Percentiles rank a stretch among this genome's conserved stretches.
Evolutionary conservation across 768 basidiomycete genomes (phyloP).

Genomic region (Sistotremastrum suecicum): DNA sequence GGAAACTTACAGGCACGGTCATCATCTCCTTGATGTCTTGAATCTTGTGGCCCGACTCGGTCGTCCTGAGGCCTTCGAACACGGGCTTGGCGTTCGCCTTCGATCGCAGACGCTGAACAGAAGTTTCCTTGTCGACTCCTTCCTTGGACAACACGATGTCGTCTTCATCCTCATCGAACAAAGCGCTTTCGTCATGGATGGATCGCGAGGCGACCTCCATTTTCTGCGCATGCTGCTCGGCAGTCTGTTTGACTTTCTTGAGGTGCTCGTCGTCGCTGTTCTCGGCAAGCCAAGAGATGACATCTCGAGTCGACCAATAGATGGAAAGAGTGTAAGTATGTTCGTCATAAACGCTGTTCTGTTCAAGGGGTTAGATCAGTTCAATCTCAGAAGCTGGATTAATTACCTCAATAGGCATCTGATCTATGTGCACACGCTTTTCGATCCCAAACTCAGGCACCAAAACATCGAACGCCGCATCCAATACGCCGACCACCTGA

Average conservation of each 20-base stretch:
- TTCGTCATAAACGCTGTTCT: slow-evolving; percentile 96
- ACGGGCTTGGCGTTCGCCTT: slow-evolving; percentile 59
- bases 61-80: slow-evolving; percentile 73
- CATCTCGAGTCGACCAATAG: slow-evolving; percentile 92
- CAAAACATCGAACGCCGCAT: slow-evolving; percentile 93
- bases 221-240: slow-evolving; percentile 79
- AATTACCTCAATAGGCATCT: slow-evolving; percentile 94
- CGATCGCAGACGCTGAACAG: slow-evolving; percentile 66
- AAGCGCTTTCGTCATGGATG: slow-evolving; percentile 72
- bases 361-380: slow-evolving; percentile 9
- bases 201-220: slow-evolving; percentile 84
- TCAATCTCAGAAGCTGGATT: neutral
- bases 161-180: slow-evolving; percentile 80
- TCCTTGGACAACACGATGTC: slow-evolving; percentile 61
- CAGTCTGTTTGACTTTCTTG: slow-evolving; percentile 86
- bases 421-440: slow-evolving; percentile 96
- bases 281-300: slow-evolving; percentile 89
- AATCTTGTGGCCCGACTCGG: slow-evolving; percentile 73
- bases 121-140: slow-evolving; percentile 38
- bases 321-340: slow-evolving; percentile 85
- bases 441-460: slow-evolving; percentile 97
- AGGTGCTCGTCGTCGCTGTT: slow-evolving; percentile 94
- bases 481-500: slow-evolving; percentile 91
- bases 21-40: slow-evolving; percentile 91
- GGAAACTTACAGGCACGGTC: slow-evolving; percentile 69